These are phyloP conservation scores for Trichosporon ovoides DNA, from an alignment of 1,284 basidiomycete genomes.

Conservation along the genomic window DNA sequence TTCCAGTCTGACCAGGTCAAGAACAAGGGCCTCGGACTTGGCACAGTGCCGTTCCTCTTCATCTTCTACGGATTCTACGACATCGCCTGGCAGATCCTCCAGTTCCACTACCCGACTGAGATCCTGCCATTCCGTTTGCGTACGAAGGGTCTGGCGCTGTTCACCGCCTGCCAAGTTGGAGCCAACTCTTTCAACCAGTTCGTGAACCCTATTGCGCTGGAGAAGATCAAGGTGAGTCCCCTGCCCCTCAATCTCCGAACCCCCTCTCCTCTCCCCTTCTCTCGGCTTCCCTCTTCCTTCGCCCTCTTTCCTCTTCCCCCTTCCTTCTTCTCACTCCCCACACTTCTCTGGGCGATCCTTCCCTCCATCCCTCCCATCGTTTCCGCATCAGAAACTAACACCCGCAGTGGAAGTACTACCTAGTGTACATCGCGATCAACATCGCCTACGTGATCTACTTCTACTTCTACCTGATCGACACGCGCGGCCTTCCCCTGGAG, in stretches of 20 bases:
- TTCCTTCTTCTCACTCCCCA: no score
- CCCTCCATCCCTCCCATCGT: no score
- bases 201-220: slow-evolving; percentile 12
- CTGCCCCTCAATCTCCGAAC: no score
- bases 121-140: slow-evolving; percentile 25
- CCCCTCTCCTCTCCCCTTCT: no score
- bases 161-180: slow-evolving; percentile 2
- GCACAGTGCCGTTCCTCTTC: slow-evolving; percentile 13
- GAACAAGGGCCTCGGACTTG: slow-evolving; percentile 9
- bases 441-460: slow-evolving; percentile 21
- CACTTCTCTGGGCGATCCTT: no score
- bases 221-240: neutral
- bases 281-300: no score
- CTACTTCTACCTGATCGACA: slow-evolving; percentile 39
- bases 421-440: slow-evolving; percentile 34
- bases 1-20: slow-evolving; percentile 10
- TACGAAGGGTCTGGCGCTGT: slow-evolving; percentile 26
- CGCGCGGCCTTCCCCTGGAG: slow-evolving; percentile 33
- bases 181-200: slow-evolving; percentile 6
- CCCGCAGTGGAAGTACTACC: slow-evolving; percentile 18
- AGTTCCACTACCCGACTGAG: slow-evolving; percentile 55
- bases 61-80: slow-evolving; percentile 24
- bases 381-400: no score
- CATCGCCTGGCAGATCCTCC: slow-evolving; percentile 29
- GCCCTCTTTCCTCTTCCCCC: no score